Conservation (phyloP, 2,329 filamentous ascomycete genomes). For the Shiraia bambusicola region DNA sequence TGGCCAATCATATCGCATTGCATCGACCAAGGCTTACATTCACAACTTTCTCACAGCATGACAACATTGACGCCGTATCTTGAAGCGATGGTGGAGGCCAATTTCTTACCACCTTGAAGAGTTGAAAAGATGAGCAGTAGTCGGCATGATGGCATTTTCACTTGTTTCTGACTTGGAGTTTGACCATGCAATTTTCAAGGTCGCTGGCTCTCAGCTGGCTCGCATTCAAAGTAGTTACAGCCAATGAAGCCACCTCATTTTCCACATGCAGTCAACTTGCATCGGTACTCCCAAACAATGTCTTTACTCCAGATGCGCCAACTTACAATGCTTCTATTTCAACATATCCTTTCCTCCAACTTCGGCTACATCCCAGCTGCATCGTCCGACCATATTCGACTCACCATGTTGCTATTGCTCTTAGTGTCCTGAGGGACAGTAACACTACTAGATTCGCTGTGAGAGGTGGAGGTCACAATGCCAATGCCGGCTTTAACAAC, state of each 20-base stretch:
- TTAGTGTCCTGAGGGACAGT: slow-evolving; percentile 12
- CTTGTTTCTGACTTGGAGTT: too few relatives aligned
- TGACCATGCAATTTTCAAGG: slow-evolving; percentile 12
- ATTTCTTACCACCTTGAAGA: too few relatives aligned
- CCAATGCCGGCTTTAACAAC: slow-evolving; percentile 30
- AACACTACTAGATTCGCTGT: slow-evolving; percentile 24
- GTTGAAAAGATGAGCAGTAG: too few relatives aligned
- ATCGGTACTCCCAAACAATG: slow-evolving; percentile 13
- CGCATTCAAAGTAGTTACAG: not conserved
- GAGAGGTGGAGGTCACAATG: slow-evolving; percentile 28
- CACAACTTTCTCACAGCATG: not conserved
- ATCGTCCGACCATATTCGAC: slow-evolving; percentile 20
- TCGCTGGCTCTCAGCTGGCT: slow-evolving; percentile 4
- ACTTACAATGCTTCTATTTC: slow-evolving; percentile 26
- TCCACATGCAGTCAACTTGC: slow-evolving; percentile 16
- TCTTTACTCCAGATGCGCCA: slow-evolving; percentile 18
- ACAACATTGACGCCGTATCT: too few relatives aligned
- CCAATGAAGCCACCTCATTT: not conserved
- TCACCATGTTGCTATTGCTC: slow-evolving; percentile 20
- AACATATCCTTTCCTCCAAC: slow-evolving; percentile 26
- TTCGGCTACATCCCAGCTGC: slow-evolving; percentile 22
- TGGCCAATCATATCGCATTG: not conserved
- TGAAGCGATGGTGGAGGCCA: too few relatives aligned
- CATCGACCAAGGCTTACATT: too few relatives aligned
- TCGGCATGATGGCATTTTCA: too few relatives aligned